These are phyloP conservation scores for Phytophthora constricta DNA, from an alignment of 352 stramenopile genomes.

Conservation along the genomic window DNA sequence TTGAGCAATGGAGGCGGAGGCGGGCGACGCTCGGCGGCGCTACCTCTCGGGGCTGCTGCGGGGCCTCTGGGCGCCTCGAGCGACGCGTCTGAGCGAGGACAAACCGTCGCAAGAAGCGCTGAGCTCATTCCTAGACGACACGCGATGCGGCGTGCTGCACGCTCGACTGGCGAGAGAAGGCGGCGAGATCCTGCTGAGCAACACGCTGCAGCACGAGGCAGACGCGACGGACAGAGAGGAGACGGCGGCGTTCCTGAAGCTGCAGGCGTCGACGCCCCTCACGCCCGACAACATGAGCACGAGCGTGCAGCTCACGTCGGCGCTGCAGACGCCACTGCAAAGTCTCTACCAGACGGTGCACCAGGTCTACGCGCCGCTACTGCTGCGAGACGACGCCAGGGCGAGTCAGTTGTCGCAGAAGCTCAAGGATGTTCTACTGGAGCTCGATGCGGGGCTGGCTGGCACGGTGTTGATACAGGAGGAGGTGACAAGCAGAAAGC, in stretches of 20 bases:
- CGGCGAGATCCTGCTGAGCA: slow-evolving; percentile 28
- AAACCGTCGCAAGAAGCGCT: slow-evolving; percentile 61
- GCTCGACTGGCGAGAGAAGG: slow-evolving; percentile 45
- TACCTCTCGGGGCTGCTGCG: slow-evolving; percentile 71
- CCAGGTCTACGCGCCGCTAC: slow-evolving; percentile 81
- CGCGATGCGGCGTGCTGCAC: slow-evolving; percentile 64
- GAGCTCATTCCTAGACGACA: slow-evolving; percentile 74
- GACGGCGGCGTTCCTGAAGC: slow-evolving; percentile 75
- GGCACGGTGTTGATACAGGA: slow-evolving; percentile 46
- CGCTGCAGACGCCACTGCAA: slow-evolving; percentile 71
- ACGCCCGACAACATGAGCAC: slow-evolving; percentile 75
- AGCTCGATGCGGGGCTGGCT: slow-evolving; percentile 75
- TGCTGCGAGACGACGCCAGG: slow-evolving; percentile 60
- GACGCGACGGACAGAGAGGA: slow-evolving; percentile 24
- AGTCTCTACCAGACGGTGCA: slow-evolving; percentile 85
- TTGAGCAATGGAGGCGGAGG: slow-evolving; percentile 40
- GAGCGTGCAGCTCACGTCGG: slow-evolving; percentile 75
- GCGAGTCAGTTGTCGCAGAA: slow-evolving; percentile 71
- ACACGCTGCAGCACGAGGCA: slow-evolving; percentile 21
- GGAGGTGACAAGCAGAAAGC: slow-evolving; percentile 24
- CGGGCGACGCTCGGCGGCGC: slow-evolving; percentile 51
- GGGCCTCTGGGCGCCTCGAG: slow-evolving; percentile 63
- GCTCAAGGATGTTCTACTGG: slow-evolving; percentile 79
- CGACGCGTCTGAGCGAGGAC: slow-evolving; percentile 41
- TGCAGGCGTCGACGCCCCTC: slow-evolving; percentile 46